Conservation (phyloP, 2,329 filamentous ascomycete genomes). For the Venturia effusa region DNA sequence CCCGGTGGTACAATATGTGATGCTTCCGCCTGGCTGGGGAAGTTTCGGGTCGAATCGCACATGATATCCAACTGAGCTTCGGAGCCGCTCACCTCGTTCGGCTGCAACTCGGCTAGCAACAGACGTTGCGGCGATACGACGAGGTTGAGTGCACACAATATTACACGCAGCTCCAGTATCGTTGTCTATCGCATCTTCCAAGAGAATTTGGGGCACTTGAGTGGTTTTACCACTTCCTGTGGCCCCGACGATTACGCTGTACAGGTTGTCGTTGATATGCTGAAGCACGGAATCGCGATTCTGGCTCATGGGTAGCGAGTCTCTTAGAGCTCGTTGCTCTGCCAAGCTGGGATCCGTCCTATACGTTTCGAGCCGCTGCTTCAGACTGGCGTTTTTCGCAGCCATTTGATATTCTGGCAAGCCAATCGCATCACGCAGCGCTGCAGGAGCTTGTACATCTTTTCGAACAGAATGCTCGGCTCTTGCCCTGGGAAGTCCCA, state of each 20-base stretch:
- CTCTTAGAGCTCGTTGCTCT: conserved; percentile 21
- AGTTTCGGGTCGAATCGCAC: conserved; percentile 19
- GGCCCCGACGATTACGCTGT: conserved; percentile 36
- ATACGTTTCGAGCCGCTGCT: conserved; percentile 15
- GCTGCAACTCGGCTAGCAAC: conserved; percentile 36
- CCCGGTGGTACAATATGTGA: conserved; percentile 41
- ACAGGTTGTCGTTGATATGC: conserved; percentile 29
- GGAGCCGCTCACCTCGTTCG: conserved; percentile 33
- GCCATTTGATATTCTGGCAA: not conserved
- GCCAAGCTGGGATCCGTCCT: conserved; percentile 16
- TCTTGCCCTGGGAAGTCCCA: not conserved
- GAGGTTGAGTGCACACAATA: conserved; percentile 40
- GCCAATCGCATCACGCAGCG: not conserved
- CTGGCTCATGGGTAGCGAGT: conserved; percentile 30
- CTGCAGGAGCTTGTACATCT: not conserved
- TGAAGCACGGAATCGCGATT: conserved; percentile 26
- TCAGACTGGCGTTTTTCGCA: conserved; percentile 13
- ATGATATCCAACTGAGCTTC: conserved; percentile 23
- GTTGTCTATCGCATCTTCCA: conserved; percentile 33
- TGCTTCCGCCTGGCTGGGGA: conserved; percentile 32
- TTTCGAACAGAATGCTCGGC: not conserved
- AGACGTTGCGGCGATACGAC: conserved; percentile 36
- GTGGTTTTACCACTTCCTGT: conserved; percentile 39
- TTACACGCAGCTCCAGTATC: conserved; percentile 34
- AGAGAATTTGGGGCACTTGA: conserved; percentile 42